These are phyloP conservation scores for Hibiscus tridactylites DNA, from an alignment of 345 rosid genomes.

Conservation along the genomic window DNA sequence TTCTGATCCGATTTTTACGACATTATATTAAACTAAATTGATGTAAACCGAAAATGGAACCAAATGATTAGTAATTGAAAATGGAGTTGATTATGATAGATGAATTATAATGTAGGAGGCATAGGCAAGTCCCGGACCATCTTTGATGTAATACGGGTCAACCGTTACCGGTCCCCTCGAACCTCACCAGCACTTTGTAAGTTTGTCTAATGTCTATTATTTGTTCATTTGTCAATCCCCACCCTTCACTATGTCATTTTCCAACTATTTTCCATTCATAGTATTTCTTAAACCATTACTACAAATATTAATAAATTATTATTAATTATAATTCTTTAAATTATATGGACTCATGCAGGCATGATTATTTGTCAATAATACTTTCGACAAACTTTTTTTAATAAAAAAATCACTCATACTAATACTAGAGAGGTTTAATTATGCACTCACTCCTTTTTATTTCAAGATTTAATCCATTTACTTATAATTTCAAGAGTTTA, in stretches of 20 bases:
- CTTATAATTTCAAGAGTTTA: too few relatives aligned
- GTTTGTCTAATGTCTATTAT: background rate
- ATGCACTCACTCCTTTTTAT: too few relatives aligned
- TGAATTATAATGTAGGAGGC: background rate
- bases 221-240: background rate
- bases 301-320: too few relatives aligned
- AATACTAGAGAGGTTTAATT: too few relatives aligned
- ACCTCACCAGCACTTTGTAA: background rate
- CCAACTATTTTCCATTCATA: background rate
- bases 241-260: background rate
- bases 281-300: background rate
- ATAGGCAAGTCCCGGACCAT: background rate
- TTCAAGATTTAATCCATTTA: too few relatives aligned
- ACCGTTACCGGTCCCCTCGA: constrained; percentile 2
- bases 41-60: background rate
- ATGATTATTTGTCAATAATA: too few relatives aligned
- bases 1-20: too few relatives aligned
- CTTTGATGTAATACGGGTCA: background rate
- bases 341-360: too few relatives aligned
- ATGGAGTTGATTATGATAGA: constrained; percentile 2
- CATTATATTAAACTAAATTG: too few relatives aligned
- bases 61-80: background rate
- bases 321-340: too few relatives aligned
- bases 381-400: too few relatives aligned
- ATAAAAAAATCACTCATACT: too few relatives aligned